Base-by-base conservation (phyloP, 2,329 filamentous ascomycete genomes). In the Aspergillus hortae region DNA sequence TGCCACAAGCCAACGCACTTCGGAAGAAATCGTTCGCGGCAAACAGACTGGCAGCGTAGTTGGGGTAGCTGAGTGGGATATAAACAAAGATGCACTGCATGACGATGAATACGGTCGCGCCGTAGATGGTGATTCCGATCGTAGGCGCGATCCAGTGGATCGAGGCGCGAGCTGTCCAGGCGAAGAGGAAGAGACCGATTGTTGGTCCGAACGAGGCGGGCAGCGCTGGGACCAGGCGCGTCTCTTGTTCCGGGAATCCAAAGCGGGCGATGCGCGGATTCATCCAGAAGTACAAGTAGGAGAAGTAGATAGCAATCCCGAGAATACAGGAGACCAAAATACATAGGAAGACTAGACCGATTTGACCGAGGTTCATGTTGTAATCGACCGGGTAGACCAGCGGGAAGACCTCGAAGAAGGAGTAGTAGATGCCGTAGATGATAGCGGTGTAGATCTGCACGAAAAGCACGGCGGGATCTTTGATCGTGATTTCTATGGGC, bases 401-500 rank as follows among this genome's bases (percentile, higher is more conserved):
- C 4, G 84, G 83, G 66, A 87, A 87, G n/a, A 80, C 80, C 61
- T 87, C 84, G 63, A 87, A 87, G 67, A 80, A 87, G 14, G 72
- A 72, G 56, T 80, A 80, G 51, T 70, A 71, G 14, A 72, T 69
- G 21, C 61, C 69, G 50, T 72, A 87, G 58, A 82, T 78, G 58
- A 86, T 77, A 49, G 78, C 79, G 3, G 79, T 82, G 67, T 86
- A 87, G 35, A 84, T 51, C 61, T 83, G 81, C 1, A 82, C 77
- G 67, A 87, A 86, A 4, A 81, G 65, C 2, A 87, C 77, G 10
- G 83, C 80, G 0, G 84, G 84, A 51, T 86, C 83, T 62, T 82
- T 80, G 63, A 84, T 56, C 6, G 77, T 83, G 60, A 86, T 82
- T 66, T 83, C 77, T 12, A 80, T 67, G 2, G 84, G 85, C 67